Base-by-base conservation (phyloP, 768 basidiomycete genomes). In the Boletus fagicola region DNA sequence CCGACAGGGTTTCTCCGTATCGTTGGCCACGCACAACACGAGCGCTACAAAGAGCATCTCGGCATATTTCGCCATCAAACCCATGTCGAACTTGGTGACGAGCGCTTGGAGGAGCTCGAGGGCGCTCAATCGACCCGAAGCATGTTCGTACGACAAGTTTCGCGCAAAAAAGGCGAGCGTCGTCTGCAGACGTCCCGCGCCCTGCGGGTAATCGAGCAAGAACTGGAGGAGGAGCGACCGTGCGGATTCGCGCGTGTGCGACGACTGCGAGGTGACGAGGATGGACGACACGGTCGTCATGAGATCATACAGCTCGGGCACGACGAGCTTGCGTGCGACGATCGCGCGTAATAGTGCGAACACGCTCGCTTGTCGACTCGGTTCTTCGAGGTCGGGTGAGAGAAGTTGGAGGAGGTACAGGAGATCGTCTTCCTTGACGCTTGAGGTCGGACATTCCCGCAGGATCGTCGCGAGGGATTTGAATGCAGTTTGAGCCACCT, bases 201-300 rank as follows among this genome's bases (percentile, higher is more conserved):
- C 95, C 72, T 98, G 96, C 3, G 96, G 96, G 67, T 98, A 99
- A 65, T 99, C 96, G 11, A 98, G 83, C 48, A 98, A 77, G 80
- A 99, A 99, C 67, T 95, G 93, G 39, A 98, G 83, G 26, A 96
- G 79, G 31, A 94, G 83, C 46, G 87, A 85, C 20, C 97, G 87
- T 58, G 92, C 96, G 10, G 91, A 83, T 69, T 97, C 94, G 68
- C 95, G 95, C 9, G 96, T 92, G 63, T 90, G 87, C 0, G 85
- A 72, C 3, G 95, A 94, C 71, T 98, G 96, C 62, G 83, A 94
- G 13, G 94, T 95, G 40, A 99, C 92, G 80, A 97, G 86, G 63
- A 96, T 84, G 62, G 93, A 88, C 4, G 93, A 86, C 22, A 98
- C 86, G 57, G 86, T 86, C 58, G 92, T 92, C 95, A 99, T 98